Conservation (phyloP, 2,329 filamentous ascomycete species). For the Rugonectria rugulosa region DNA sequence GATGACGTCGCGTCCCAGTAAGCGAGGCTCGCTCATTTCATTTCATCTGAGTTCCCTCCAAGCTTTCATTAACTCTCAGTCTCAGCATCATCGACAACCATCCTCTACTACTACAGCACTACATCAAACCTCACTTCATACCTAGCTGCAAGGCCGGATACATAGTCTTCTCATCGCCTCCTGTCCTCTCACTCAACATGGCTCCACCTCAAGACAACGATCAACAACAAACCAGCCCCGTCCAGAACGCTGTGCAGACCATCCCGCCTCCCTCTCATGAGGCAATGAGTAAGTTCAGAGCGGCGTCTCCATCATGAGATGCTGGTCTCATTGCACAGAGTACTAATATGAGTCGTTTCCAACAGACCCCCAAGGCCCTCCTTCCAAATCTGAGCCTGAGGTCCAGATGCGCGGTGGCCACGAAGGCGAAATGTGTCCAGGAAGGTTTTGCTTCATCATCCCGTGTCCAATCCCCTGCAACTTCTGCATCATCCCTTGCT, state of each 20-base stretch:
- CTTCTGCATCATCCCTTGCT: conserved; percentile 42
- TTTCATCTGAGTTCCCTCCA: not conserved
- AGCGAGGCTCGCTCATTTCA: not conserved
- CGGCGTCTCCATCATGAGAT: no score
- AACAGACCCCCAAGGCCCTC: conserved; percentile 30
- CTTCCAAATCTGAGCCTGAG: conserved; percentile 22
- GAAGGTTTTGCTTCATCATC: conserved; percentile 49
- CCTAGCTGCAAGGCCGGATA: not conserved
- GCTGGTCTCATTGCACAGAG: no score
- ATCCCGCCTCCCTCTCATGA: conserved; percentile 4
- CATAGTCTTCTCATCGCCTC: not conserved
- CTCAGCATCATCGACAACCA: not conserved
- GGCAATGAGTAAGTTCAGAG: conserved; percentile 10
- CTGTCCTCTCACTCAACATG: not conserved
- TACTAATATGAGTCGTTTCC: not conserved
- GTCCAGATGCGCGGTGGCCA: conserved; percentile 42
- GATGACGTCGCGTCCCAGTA: conserved; percentile 10
- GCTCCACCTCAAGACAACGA: not conserved
- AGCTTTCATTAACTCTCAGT: no score
- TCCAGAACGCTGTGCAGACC: conserved; percentile 5
- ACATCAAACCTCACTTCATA: no score
- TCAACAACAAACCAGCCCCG: not conserved
- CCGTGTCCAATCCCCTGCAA: conserved; percentile 47
- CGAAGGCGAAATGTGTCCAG: conserved; percentile 39
- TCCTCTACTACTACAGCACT: not conserved